Evolutionary conservation across 1,139 yeast species (phyloP), one percentile per base, ranked within the genome.

Genomic region (Geotrichum restrictum): DNA sequence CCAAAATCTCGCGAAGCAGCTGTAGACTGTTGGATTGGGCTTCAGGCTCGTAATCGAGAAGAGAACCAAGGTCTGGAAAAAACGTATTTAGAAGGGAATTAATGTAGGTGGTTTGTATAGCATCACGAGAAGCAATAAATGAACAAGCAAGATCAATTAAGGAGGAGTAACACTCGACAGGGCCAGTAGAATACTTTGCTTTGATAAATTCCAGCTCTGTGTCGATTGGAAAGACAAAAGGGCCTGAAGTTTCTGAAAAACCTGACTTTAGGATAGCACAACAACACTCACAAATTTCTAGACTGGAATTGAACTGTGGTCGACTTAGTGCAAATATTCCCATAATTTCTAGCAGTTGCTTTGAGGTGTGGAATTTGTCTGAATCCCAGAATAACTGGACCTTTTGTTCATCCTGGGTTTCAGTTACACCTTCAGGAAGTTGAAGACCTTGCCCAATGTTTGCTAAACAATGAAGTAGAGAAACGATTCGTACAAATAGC

Each of bases 371-470:
- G 3, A 67, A 58, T 0, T 76, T 75, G 60, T 81, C 85, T 5
- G 58, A 49, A 13, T 57, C 51, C 75, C 75, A 72, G 45, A 63
- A 66, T 10, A 45, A 55, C 1, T 19, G 33, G 5, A 48, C 53
- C n/a, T 57, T 33, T 11, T 52, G 51, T 13, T 49, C 58, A 7
- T 48, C 53, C 3, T 52, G 34, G 2, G 51, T 45, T 7, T 73
- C 74, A 64, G 56, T 59, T 57, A 37, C 59, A 49, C 62, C 70
- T 57, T 64, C 66, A 1, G 68, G 63, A 24, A 61, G 55, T 47
- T 65, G 69, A 60, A 85, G 68, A 0, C 91, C 88, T 54, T 81
- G 82, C 0, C 89, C 93, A 13, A 87, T 69, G 53, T 83, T 87
- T 21, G 76, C 74, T 0, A 88, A 66, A 64, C 89, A 85, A 8